These are phyloP conservation scores for Aspergillus wentii DNA, from an alignment of 495 filamentous ascomycete species.

Conservation along the genomic window DNA sequence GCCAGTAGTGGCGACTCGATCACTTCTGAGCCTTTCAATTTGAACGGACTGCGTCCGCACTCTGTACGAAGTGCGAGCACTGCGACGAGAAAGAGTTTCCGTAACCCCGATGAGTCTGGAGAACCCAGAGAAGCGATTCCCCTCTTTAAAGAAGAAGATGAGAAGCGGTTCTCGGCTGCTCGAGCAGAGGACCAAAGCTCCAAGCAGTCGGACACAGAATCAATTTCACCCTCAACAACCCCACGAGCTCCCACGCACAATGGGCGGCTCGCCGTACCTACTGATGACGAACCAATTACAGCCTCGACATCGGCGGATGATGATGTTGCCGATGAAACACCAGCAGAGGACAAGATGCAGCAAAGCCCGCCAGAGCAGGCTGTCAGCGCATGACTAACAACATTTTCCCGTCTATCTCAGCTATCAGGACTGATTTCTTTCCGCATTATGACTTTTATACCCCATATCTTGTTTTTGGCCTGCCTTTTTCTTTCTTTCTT, in stretches of 20 bases:
- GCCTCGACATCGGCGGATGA: background rate
- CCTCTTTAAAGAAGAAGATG: too few species aligned
- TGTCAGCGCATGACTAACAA: conserved; percentile 15
- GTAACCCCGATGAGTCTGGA: conserved; percentile 17
- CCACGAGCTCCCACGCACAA: conserved; percentile 7
- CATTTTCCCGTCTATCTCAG: background rate
- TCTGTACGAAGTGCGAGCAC: conserved; percentile 38
- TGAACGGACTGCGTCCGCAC: conserved; percentile 21
- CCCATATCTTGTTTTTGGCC: conserved; percentile 10
- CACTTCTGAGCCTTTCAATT: conserved; percentile 17
- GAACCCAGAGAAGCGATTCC: conserved; percentile 26
- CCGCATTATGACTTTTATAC: conserved; percentile 16
- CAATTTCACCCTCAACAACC: too few species aligned
- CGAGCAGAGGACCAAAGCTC: too few species aligned
- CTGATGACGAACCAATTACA: conserved; percentile 5
- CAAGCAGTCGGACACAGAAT: too few species aligned
- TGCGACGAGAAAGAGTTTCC: conserved; percentile 27
- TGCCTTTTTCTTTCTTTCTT: conserved; percentile 1
- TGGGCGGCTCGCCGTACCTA: background rate
- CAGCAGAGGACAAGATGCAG: conserved; percentile 6
- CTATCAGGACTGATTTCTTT: background rate
- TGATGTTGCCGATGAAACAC: conserved; percentile 2
- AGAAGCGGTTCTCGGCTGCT: too few species aligned
- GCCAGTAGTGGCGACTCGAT: conserved; percentile 29
- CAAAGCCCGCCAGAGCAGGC: conserved; percentile 16